Percentiles rank a stretch among this genome's conserved stretches.
phyloP scores from a whole-genome alignment of 768 basidiomycete species.

The Xanthoconium stramineum region DNA sequence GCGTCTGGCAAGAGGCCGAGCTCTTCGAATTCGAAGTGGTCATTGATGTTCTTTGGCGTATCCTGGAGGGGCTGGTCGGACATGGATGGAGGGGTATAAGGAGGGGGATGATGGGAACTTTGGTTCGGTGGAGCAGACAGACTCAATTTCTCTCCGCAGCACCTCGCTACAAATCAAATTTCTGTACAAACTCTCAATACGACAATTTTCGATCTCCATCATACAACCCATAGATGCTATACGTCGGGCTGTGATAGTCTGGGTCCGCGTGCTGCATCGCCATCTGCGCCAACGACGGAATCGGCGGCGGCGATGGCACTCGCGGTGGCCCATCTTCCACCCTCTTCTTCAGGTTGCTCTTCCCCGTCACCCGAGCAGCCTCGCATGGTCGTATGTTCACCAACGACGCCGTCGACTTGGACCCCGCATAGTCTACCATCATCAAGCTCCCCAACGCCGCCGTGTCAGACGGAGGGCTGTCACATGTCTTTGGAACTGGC shows the following conservation, averaged over 20 bases:
- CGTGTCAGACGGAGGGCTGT: constrained; percentile 35
- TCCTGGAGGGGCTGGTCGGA: constrained; percentile 21
- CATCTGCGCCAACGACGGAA: constrained; percentile 75
- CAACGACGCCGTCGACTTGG: constrained; percentile 33
- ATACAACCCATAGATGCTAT: constrained; percentile 78
- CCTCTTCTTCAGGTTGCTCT: constrained; percentile 31
- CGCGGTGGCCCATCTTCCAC: constrained; percentile 64
- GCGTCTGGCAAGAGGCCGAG: constrained; percentile 40
- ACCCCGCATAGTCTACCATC: constrained; percentile 54
- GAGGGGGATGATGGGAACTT: background rate
- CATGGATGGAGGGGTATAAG: constrained; percentile 30
- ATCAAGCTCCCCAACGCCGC: constrained; percentile 56
- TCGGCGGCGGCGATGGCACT: constrained; percentile 73
- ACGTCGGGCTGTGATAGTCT: constrained; percentile 75
- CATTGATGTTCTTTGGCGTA: constrained; percentile 29
- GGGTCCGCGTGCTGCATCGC: constrained; percentile 61
- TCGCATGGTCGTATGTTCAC: constrained; percentile 30
- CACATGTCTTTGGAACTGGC: constrained; percentile 28
- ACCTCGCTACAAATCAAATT: constrained; percentile 15
- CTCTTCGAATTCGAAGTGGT: constrained; percentile 44
- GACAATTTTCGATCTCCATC: constrained; percentile 51
- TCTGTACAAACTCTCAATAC: constrained; percentile 17
- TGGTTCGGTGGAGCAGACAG: background rate
- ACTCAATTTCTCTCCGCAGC: constrained; percentile 20
- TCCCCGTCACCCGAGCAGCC: constrained; percentile 26